Base-by-base conservation (phyloP, 169 alveolate species). In the Perkinsus chesapeaki region DNA sequence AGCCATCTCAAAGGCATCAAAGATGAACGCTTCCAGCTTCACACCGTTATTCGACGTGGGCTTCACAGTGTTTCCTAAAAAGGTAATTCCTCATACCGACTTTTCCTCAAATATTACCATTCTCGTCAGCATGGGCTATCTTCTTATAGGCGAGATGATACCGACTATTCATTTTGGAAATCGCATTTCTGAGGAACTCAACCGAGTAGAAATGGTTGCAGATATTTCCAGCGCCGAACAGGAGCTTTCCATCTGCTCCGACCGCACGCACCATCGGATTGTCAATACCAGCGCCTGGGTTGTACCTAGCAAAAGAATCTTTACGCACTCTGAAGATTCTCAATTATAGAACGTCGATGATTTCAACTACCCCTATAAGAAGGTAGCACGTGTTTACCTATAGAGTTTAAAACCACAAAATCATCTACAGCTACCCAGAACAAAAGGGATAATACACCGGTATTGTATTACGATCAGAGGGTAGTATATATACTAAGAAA, bases 121-220 rank as follows among this genome's bases (percentile, higher is more conserved):
- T 95, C 60, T 39, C 94, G 72, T 93, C 94, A 72, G 92, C 95
- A 39, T 91, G 39, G 0, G 94, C 92, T 9, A 96, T 91, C 91
- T 96, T 95, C 94, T 96, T 96, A 39, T 39, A 31, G 12, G 97
- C 97, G 3, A 94, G 73, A 91, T 96, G 97, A 48, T 95, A 96
- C 31, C 93, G 94, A 37, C 82, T 60, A 60, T 60, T 23, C 82
- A 60, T 60, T 34, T 34, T 60, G 82, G 82, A 60, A 60, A 60
- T 60, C 36, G 82, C 82, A 34, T 60, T 16, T 60, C 82, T 7
- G 12, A 60, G 82, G 31, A 60, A 60, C 82, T 3, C 48, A 91
- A 93, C 43, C 94, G 91, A 23, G 31, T 94, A 38, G n/a, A 95
- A 39, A 93, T 95, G 96, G 39, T 95, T 95, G 38, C 95, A 39